These are phyloP conservation scores for Colletotrichum graminicola DNA, from an alignment of 2,329 filamentous ascomycete genomes.

Conservation along the genomic window DNA sequence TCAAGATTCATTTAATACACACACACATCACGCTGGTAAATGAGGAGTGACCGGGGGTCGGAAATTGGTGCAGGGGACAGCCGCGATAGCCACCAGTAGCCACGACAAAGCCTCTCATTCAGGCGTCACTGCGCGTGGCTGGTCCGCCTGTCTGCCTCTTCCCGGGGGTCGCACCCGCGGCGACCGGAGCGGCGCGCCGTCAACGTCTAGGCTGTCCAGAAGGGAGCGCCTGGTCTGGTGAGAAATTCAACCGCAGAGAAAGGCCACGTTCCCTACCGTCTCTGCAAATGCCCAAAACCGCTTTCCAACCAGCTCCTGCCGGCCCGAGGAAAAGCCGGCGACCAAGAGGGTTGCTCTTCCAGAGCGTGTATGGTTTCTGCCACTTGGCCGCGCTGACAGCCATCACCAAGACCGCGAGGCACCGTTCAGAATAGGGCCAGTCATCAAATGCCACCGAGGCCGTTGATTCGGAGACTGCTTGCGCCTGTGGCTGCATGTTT, in stretches of 20 bases:
- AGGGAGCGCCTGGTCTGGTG: neutral
- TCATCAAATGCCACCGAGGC: neutral
- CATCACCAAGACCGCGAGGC: no score
- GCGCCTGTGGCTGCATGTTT: neutral
- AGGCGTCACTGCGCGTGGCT: slow-evolving; percentile 2
- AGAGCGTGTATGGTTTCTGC: neutral
- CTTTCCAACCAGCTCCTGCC: neutral
- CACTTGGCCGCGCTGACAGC: neutral
- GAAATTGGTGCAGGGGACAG: slow-evolving; percentile 31
- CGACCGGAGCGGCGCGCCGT: slow-evolving; percentile 15
- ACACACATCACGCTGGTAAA: slow-evolving; percentile 31
- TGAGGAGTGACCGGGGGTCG: slow-evolving; percentile 37
- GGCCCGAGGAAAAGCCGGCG: neutral
- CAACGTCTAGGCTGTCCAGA: neutral
- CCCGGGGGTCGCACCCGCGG: slow-evolving; percentile 5
- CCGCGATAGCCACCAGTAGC: slow-evolving; percentile 13
- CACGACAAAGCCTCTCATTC: slow-evolving; percentile 18
- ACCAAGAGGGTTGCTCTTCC: neutral
- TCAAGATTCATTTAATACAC: slow-evolving; percentile 27
- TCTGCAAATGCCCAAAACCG: slow-evolving; percentile 15
- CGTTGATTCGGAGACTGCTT: neutral
- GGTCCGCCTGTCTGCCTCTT: neutral
- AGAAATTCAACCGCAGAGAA: neutral
- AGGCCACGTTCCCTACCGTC: neutral
- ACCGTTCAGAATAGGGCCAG: neutral